Evolutionary conservation across 2,329 filamentous ascomycete genomes (phyloP).

Genomic region (Cladophialophora exuberans): DNA sequence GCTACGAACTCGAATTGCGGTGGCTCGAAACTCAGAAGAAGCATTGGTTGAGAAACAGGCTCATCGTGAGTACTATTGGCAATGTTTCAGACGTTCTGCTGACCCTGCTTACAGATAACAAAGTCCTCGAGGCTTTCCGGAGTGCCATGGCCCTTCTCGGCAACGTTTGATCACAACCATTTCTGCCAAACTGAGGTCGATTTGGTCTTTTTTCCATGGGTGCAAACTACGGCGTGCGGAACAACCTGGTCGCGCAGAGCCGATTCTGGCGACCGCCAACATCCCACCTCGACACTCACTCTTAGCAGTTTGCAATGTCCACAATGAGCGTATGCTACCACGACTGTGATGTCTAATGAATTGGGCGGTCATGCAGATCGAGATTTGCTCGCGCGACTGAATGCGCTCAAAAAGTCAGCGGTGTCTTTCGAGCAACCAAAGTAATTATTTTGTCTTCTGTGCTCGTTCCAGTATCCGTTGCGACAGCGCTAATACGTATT

Average conservation of each 20-base stretch:
- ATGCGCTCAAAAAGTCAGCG: constrained; percentile 40
- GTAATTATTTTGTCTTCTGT: constrained; percentile 25
- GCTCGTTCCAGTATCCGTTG: not conserved
- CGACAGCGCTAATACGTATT: constrained; percentile 21
- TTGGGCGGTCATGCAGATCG: constrained; percentile 31
- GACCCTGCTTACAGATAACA: constrained; percentile 39
- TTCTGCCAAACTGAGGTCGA: not conserved
- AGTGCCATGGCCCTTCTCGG: constrained; percentile 49
- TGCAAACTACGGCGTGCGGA: constrained; percentile 11
- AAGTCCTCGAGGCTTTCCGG: constrained; percentile 53
- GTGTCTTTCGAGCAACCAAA: constrained; percentile 37
- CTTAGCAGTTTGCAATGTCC: not conserved
- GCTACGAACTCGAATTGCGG: constrained; percentile 76
- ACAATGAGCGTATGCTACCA: constrained; percentile 13
- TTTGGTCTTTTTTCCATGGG: not conserved
- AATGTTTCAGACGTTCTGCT: not conserved
- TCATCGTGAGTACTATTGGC: constrained; percentile 67
- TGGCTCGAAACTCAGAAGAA: constrained; percentile 74
- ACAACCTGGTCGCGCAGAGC: constrained; percentile 7
- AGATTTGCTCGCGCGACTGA: constrained; percentile 39
- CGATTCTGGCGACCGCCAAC: not conserved
- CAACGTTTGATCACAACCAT: constrained; percentile 35
- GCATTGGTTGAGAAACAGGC: constrained; percentile 73
- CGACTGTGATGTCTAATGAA: constrained; percentile 26
- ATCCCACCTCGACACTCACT: not conserved